Evolutionary conservation across 768 basidiomycete species (phyloP), one percentile per base, ranked within the genome.

Genomic region (Trametes cingulata): DNA sequence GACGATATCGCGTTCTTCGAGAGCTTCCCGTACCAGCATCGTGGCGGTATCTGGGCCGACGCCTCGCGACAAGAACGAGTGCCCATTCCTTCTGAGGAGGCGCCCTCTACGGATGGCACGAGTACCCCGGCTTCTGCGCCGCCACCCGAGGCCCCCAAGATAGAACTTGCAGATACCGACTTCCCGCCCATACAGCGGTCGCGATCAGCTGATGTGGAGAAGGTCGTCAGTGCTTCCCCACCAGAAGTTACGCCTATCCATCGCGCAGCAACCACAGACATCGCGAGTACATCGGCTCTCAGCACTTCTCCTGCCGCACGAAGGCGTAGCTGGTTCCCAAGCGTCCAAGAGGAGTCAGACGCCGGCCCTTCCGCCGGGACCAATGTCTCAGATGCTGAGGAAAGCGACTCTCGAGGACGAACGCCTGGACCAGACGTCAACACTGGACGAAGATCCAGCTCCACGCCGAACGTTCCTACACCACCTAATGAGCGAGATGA

Each of bases 1-100:
- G 97, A 99, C 72, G 97, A 99, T 68, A 90, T 98, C 60, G 81
- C 95, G 13, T 98, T 95, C 81, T 98, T 96, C 71, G 90, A 97
- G 72, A 95, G 90, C 36, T 68, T 68, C 3, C 67, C 70, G 2
- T 87, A 82, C 67, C 66, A 69, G 51, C 86, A 82, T 58, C 86
- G 96, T 37, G 96, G 95, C 45, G 96, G 95, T 7, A 90, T 99
- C 64, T 98, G 90, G 83, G 79, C 84, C 8, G 91, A 94, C 63
- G 88, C 94, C 8, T 80, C 76, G 3, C 79, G 87, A 29, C 75
- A 66, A 27, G 79, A 79, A 49, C 68, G 62, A 15, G 52, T 60
- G 17, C 39, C 65, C 9, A 40, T 67, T 2, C 33, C 60, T 1
- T 52, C 54, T 3, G 60, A 45, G 20, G 25, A 41, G 24, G 20